Percentiles rank a stretch among this genome's conserved stretches.
Conservation (phyloP, 495 filamentous ascomycete genomes). For the Neurospora sp. region DNA sequence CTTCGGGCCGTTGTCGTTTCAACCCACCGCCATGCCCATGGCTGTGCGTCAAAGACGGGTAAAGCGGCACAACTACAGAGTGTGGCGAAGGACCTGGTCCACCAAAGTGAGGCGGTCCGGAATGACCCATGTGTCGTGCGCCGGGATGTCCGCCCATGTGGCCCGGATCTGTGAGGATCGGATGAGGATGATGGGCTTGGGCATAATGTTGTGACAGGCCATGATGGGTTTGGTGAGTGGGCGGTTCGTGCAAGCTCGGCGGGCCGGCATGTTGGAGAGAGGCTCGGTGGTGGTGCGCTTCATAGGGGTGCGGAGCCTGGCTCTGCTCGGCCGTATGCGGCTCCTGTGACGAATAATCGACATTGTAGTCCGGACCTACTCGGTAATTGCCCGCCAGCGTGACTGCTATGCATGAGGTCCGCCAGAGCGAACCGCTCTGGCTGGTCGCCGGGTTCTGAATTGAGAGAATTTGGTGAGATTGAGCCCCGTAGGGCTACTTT, state of each 20-base stretch:
- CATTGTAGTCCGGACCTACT: slow-evolving; percentile 48
- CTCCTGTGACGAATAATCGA: slow-evolving; percentile 54
- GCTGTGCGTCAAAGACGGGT: slow-evolving; percentile 34
- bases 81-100: slow-evolving; percentile 32
- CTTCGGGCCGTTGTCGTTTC: slow-evolving; percentile 38
- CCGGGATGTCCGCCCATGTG: slow-evolving; percentile 36
- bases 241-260: slow-evolving; percentile 34
- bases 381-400: slow-evolving; percentile 57
- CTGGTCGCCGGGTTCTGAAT: slow-evolving; percentile 50
- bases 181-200: slow-evolving; percentile 38
- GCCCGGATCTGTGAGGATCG: slow-evolving; percentile 37
- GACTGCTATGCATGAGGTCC: slow-evolving; percentile 60
- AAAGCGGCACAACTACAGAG: slow-evolving; percentile 32
- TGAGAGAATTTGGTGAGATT: slow-evolving; percentile 38
- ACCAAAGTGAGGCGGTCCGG: slow-evolving; percentile 34
- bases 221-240: slow-evolving; percentile 34
- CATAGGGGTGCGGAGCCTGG: slow-evolving; percentile 42
- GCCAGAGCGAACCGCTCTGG: slow-evolving; percentile 63
- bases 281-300: slow-evolving; percentile 39
- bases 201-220: slow-evolving; percentile 41
- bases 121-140: slow-evolving; percentile 37
- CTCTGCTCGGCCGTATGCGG: slow-evolving; percentile 46
- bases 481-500: slow-evolving; percentile 38
- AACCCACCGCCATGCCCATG: slow-evolving; percentile 31
- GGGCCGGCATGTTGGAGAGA: slow-evolving; percentile 36